Conservation (phyloP, 345 rosid genomes). For the Alliaria petiolata region DNA sequence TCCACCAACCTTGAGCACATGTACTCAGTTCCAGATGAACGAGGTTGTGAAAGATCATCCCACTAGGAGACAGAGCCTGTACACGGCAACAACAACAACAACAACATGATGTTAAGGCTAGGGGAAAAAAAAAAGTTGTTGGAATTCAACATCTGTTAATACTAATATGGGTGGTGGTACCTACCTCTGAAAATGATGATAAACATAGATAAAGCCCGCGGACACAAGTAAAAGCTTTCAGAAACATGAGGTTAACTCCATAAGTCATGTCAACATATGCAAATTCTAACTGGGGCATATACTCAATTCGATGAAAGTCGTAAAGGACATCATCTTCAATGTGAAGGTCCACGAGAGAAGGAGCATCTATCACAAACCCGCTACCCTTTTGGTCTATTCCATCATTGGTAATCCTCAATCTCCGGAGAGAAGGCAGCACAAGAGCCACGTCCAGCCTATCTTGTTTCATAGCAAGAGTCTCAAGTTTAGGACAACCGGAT, state of each 20-base stretch:
- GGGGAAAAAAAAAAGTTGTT: too few relatives aligned
- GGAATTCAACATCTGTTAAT: too few relatives aligned
- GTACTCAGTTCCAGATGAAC: not conserved
- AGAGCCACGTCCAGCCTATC: not conserved
- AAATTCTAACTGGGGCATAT: not conserved
- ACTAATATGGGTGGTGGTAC: not conserved
- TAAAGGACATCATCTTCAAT: not conserved
- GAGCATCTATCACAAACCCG: not conserved
- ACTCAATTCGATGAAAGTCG: not conserved
- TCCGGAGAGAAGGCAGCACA: not conserved
- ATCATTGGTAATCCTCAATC: not conserved
- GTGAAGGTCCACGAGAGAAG: not conserved
- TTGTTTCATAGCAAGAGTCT: not conserved
- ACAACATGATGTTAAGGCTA: not conserved
- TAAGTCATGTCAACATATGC: slow-evolving; percentile 6
- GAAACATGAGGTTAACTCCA: not conserved
- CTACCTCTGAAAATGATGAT: not conserved
- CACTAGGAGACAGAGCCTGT: too few relatives aligned
- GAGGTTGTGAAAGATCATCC: too few relatives aligned
- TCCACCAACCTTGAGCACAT: slow-evolving; percentile 6
- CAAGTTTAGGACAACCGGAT: slow-evolving; percentile 3
- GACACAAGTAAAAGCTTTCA: not conserved
- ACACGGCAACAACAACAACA: too few relatives aligned
- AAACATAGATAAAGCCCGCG: not conserved
- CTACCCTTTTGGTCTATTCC: not conserved